Evolutionary conservation across 495 filamentous ascomycete species (phyloP).

Genomic region (Thermochaetoides thermophila): DNA sequence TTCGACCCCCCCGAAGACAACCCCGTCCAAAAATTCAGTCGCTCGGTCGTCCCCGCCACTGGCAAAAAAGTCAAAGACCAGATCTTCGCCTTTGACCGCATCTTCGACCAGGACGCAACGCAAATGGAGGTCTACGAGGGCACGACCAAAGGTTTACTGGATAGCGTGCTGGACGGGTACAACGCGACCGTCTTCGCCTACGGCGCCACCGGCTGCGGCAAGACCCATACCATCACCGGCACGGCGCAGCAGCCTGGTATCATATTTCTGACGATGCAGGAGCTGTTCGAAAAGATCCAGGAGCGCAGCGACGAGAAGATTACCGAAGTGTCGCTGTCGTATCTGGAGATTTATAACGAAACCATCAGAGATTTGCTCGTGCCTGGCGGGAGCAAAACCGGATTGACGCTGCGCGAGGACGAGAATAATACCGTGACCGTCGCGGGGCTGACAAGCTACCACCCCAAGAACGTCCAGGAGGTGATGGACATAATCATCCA

Average conservation of each 20-base stretch:
- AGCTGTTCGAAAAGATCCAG: slow-evolving; percentile 88
- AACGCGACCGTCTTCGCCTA: slow-evolving; percentile 99
- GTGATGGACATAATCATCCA: slow-evolving; percentile 99
- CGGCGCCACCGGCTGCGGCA: slow-evolving; percentile 93
- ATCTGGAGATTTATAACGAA: slow-evolving; percentile 98
- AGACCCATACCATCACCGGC: slow-evolving; percentile 90
- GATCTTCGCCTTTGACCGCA: slow-evolving; percentile 88
- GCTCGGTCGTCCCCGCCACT: slow-evolving; percentile 56
- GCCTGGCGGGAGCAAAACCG: slow-evolving; percentile 69
- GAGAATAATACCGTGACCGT: slow-evolving; percentile 87
- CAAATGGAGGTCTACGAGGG: slow-evolving; percentile 94
- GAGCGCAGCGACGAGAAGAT: slow-evolving; percentile 73
- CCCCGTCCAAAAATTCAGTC: slow-evolving; percentile 79
- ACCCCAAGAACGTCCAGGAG: slow-evolving; percentile 68
- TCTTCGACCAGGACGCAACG: slow-evolving; percentile 91
- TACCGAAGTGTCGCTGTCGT: slow-evolving; percentile 83
- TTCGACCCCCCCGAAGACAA: slow-evolving; percentile 98
- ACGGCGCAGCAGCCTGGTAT: slow-evolving; percentile 90
- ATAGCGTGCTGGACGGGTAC: slow-evolving; percentile 92
- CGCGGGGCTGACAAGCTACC: slow-evolving; percentile 79
- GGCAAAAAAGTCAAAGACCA: slow-evolving; percentile 96
- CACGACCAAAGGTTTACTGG: slow-evolving; percentile 75
- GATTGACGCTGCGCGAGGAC: slow-evolving; percentile 90
- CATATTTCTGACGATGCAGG: slow-evolving; percentile 97
- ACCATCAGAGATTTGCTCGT: slow-evolving; percentile 92